Percentiles rank a stretch among this genome's conserved stretches.
Evolutionary conservation across 108 stramenopile species (phyloP).

Genomic region (Nitzschia putrida): DNA sequence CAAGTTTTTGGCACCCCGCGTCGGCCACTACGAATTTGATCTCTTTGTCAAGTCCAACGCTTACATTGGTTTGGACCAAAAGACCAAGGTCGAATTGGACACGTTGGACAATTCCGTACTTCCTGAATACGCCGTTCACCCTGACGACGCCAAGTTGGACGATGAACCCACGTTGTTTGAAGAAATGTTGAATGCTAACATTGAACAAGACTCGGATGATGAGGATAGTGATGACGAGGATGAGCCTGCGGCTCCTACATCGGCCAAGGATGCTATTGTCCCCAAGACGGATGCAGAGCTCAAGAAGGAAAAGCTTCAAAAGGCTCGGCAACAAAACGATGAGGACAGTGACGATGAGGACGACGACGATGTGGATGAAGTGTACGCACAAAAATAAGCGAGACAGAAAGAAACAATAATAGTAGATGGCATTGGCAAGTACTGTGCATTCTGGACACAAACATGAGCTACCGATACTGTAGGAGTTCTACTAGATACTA

Average conservation of each 20-base stretch:
- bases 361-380: constrained; percentile 76
- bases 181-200: constrained; percentile 90
- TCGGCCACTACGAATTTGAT: constrained; percentile 89
- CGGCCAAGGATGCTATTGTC: constrained; percentile 50
- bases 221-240: constrained; percentile 81
- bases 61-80: constrained; percentile 93
- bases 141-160: constrained; percentile 96
- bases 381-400: constrained; percentile 53
- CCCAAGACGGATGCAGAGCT: constrained; percentile 75
- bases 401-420: background rate
- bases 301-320: constrained; percentile 82
- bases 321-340: constrained; percentile 79
- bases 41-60: constrained; percentile 89
- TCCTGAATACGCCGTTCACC: constrained; percentile 94
- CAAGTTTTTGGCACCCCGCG: constrained; percentile 92
- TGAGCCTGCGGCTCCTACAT: constrained; percentile 44
- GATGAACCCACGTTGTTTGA: constrained; percentile 99
- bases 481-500: no score
- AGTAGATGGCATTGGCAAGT: background rate
- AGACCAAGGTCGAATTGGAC: constrained; percentile 62
- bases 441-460: no score
- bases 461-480: no score
- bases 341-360: constrained; percentile 71
- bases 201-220: constrained; percentile 83
- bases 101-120: constrained; percentile 87